Evolutionary conservation across 495 filamentous ascomycete genomes (phyloP), one percentile per base, ranked within the genome.

Genomic region (Pseudotulostoma volvatum): DNA sequence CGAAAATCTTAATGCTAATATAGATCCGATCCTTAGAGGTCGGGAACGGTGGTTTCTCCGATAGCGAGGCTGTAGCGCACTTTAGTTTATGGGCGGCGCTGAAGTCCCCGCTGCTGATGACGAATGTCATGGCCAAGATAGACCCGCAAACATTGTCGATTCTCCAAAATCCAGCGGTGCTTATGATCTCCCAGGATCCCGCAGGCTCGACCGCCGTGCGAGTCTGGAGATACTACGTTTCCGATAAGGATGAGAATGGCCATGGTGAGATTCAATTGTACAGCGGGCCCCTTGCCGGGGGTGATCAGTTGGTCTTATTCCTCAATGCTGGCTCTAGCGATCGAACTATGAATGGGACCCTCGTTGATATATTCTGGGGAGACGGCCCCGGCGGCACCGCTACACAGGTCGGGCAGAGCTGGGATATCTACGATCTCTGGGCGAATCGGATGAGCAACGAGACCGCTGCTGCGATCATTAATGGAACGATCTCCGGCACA

Each of bases 11-110:
- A n/a, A n/a, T n/a, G n/a, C n/a, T n/a, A n/a, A n/a, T n/a, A n/a
- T n/a, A n/a, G n/a, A n/a, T 66, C 30, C 74, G 77, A 46, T 69
- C 67, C 63, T 34, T 49, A 38, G 76, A 79, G 51, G 69, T 81
- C 34, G 77, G 77, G 16, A 79, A 77, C 38, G 63, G 61, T 13
- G 63, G 59, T 3, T 57, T 80, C 39, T 69, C 59, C 7, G 55
- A 66, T 20, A 56, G 54, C 3, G 52, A 61, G 39, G 53, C 55
- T 9, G 46, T 50, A 20, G 44, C 44, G 13, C 60, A 52, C 17
- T 49, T 56, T 33, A 46, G 38, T 34, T 46, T 56, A 43, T 56
- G 53, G 53, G 53, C 53, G 1, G 30, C 48, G n/a, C 30, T 51
- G 34, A 56, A 56, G 38, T 55, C 53, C 7, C 50, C 54, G 4